phyloP scores from a whole-genome alignment of 768 basidiomycete species.

The Trametopsis cervina region DNA sequence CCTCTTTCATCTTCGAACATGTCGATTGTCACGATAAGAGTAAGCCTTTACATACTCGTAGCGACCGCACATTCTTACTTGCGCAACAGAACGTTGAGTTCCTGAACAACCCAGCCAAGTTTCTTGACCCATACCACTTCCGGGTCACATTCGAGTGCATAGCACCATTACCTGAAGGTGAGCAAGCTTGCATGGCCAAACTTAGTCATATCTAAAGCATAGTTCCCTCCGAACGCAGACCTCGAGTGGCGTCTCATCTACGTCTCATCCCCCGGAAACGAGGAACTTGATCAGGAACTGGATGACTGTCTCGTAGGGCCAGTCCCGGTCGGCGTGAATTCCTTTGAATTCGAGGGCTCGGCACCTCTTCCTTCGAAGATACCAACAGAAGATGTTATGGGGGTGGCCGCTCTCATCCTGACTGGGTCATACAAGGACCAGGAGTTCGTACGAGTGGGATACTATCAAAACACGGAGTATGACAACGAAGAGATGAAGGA shows the following conservation, averaged over 20 bases:
- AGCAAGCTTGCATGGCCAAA: slow-evolving; percentile 13
- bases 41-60: slow-evolving; percentile 21
- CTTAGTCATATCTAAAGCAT: neutral
- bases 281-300: slow-evolving; percentile 92
- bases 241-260: slow-evolving; percentile 98
- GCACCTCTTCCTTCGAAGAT: slow-evolving; percentile 82
- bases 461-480: slow-evolving; percentile 99
- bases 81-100: slow-evolving; percentile 73
- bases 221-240: slow-evolving; percentile 40
- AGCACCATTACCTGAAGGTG: slow-evolving; percentile 83
- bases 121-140: slow-evolving; percentile 87
- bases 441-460: slow-evolving; percentile 98
- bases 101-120: slow-evolving; percentile 88
- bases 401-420: slow-evolving; percentile 94
- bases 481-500: slow-evolving; percentile 90
- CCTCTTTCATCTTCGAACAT: slow-evolving; percentile 33
- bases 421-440: slow-evolving; percentile 95
- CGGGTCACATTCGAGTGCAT: slow-evolving; percentile 98
- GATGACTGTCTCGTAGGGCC: slow-evolving; percentile 98
- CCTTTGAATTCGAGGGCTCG: slow-evolving; percentile 91
- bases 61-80: neutral
- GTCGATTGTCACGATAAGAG: slow-evolving; percentile 68
- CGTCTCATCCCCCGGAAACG: slow-evolving; percentile 88
- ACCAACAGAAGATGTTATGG: slow-evolving; percentile 84
- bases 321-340: slow-evolving; percentile 93